Evolutionary conservation across 148 eudicot species (phyloP).

Genomic region (Hydrangea macrophylla): DNA sequence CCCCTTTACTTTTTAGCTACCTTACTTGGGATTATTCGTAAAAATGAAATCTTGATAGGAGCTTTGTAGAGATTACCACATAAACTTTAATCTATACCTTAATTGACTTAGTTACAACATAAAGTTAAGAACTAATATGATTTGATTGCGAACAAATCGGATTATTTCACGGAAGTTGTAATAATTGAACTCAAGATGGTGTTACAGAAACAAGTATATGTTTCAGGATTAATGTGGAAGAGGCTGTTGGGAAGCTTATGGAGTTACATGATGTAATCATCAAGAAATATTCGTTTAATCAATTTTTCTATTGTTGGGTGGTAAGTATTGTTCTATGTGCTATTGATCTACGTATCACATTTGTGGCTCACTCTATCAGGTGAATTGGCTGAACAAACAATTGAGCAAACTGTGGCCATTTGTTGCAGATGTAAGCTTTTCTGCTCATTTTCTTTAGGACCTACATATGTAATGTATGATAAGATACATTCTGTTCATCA

Average conservation of each 20-base stretch:
- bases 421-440: conserved; percentile 83
- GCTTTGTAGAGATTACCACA: too few species aligned
- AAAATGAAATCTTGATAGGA: too few species aligned
- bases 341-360: not conserved
- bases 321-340: not conserved
- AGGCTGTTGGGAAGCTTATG: not conserved
- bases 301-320: not conserved
- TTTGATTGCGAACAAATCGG: too few species aligned
- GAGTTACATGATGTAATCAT: not conserved
- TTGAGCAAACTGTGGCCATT: conserved; percentile 89
- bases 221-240: conserved; percentile 1
- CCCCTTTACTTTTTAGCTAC: too few species aligned
- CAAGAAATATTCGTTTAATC: not conserved
- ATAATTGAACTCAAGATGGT: too few species aligned
- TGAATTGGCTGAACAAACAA: conserved; percentile 89
- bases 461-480: not conserved
- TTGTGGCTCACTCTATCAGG: conserved; percentile 45
- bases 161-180: too few species aligned
- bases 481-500: conserved; percentile 1
- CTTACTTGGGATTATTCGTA: too few species aligned
- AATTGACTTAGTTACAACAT: too few species aligned
- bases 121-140: too few species aligned
- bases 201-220: too few species aligned
- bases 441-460: conserved; percentile 1
- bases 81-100: too few species aligned